Base-by-base conservation (phyloP, 371 early-diverging fungal species). In the Mucor piriformis region DNA sequence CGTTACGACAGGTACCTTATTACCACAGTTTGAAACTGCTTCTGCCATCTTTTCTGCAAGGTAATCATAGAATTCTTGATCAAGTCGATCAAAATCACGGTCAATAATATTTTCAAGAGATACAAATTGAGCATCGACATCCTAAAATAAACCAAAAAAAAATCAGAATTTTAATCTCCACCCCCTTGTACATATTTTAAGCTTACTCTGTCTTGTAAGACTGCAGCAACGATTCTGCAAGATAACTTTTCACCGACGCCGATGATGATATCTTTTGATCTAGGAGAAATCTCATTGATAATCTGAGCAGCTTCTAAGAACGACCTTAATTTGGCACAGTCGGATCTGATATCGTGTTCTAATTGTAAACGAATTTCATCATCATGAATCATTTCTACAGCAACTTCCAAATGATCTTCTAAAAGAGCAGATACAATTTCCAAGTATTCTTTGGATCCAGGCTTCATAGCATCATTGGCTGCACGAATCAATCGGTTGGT, bases 261-360 rank as follows among this genome's bases (percentile, higher is more conserved):
- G 61, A 99, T 87, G 55, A 99, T 96, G 55, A 95, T 87, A 74
- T 99, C 99, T 59, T 89, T 82, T 2, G 98, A 95, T 57, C 95
- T 83, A 48, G 96, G 96, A 16, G 98, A 96, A 18, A 98, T 91
- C 72, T 99, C 99, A 55, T 93, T 92, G 65, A 99, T 96, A 54
- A 95, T 89, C 79, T 92, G 69, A 27, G 95, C 94, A 3, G 99
- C 99, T n/a, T 91, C 84, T 73, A 98, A 82, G 68, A 97, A 95
- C 3, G 85, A 83, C 44, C 83, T 72, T 21, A 98, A 81, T 15
- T 85, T 84, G 24, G 74, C 72, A 59, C 95, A 96, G 59, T 93
- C 95, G 20, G 79, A 76, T 20, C 77, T 79, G 38, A 98, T 73
- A 32, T 85, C 83, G 3, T 70, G 48, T 25, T 81, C 77, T n/a